phyloP scores from a whole-genome alignment of 257 asterid species.

The Salvia miltiorrhiza region DNA sequence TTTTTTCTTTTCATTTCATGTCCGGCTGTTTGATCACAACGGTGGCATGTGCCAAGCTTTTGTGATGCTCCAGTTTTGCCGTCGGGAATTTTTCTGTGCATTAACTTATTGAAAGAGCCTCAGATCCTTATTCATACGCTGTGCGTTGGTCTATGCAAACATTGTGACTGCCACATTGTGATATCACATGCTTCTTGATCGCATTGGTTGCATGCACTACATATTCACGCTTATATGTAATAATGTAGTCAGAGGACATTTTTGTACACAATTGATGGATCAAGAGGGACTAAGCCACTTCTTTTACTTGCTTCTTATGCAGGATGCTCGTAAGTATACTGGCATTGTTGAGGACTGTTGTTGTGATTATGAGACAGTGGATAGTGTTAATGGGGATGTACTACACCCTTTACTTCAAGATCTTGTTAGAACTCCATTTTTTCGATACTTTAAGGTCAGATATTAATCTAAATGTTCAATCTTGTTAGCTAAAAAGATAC shows the following conservation, averaged over 20 bases:
- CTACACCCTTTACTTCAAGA: conserved; percentile 87
- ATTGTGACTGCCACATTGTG: not conserved
- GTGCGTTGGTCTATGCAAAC: not conserved
- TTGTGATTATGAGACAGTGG: conserved; percentile 97
- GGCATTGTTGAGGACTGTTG: conserved; percentile 95
- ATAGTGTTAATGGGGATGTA: conserved; percentile 68
- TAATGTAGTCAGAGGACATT: conserved; percentile 1
- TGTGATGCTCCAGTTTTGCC: not conserved
- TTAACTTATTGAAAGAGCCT: not conserved
- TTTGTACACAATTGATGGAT: not conserved
- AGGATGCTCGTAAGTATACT: conserved; percentile 83
- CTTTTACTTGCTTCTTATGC: conserved; percentile 37
- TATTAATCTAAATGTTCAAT: conserved; percentile 8
- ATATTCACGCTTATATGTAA: not conserved
- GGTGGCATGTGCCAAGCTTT: not conserved
- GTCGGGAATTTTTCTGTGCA: not conserved
- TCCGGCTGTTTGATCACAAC: not conserved
- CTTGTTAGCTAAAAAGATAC: not conserved
- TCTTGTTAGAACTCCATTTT: conserved; percentile 81
- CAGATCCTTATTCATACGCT: not conserved
- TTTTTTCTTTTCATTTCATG: not conserved
- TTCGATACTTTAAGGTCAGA: conserved; percentile 85
- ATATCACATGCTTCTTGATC: conserved; percentile 3
- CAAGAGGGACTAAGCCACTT: not conserved
- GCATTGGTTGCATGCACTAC: not conserved